Evolutionary conservation across 2,329 filamentous ascomycete species (phyloP), one percentile per base, ranked within the genome.

Genomic region (Sporothrix brasiliensis): DNA sequence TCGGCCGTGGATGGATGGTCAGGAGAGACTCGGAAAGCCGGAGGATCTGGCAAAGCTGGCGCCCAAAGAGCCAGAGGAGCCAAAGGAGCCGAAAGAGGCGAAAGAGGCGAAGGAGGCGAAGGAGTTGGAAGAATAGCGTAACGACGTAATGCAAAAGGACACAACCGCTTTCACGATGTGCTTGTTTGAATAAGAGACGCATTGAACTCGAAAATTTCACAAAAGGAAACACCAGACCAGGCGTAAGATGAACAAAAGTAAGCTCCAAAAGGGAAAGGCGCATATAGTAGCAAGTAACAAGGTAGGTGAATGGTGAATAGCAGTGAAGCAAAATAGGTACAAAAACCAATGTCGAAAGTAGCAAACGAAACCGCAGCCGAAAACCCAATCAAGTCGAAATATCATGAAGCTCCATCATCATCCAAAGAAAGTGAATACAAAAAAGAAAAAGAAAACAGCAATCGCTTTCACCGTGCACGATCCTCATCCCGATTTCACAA

Each of bases 1-100:
- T 78, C 85, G 90, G 77, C 88, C 88, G 27, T 98, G 90, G 86
- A 97, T 99, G 94, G 91, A 90, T 70, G 91, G 91, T 0, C 82
- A 86, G 77, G 86, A 91, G 66, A 85, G 82, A 74, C 92, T 95
- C 77, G 85, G 83, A 73, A 79, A 75, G 76, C 80, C 77, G 75
- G 71, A 74, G 27, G 63, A 66, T 19, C 44, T 52, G 24, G 44
- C 27, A 6, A 52, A 53, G 19, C 44, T 65, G 24, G 41, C 11
- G 24, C 61, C 41, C 3, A 39, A 14, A 11, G 21, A 49, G 39
- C 2, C 58, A 2, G 56, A 54, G 4, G 49, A 14, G 11, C 3
- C 6, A 4, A n/a, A 1, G 2, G 19, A 44, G 41, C 6, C 6
- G 19, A 19, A 1, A 4, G 19, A 41, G 21, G 24, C 2, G 24